These are phyloP conservation scores for Dissophora globulifera DNA, from an alignment of 192 early-diverging fungal species.

Conservation along the genomic window DNA sequence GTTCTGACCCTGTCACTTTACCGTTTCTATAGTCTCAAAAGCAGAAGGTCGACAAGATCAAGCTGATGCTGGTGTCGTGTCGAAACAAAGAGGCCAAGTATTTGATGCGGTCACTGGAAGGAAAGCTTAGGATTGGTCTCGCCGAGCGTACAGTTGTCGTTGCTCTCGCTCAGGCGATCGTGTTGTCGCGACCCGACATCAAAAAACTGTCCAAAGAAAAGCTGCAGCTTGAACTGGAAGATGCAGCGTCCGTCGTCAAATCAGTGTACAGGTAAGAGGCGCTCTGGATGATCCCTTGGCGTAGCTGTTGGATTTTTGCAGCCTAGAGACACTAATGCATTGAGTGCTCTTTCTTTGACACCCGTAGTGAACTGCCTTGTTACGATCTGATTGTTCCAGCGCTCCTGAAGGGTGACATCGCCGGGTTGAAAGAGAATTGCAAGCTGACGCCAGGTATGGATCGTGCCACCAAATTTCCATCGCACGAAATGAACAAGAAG, in stretches of 20 bases:
- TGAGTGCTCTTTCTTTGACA: neutral
- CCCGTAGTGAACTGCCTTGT: constrained; percentile 88
- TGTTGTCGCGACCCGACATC: constrained; percentile 63
- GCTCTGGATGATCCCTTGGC: too few species aligned
- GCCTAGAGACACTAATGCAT: neutral
- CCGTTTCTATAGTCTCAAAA: constrained; percentile 46
- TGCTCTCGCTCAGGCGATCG: constrained; percentile 87
- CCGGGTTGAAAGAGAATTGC: constrained; percentile 76
- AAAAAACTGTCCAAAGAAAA: constrained; percentile 49
- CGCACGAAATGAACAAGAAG: too few species aligned
- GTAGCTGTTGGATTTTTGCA: too few species aligned
- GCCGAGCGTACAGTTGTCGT: constrained; percentile 93
- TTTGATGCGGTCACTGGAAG: constrained; percentile 80
- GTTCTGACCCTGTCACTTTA: neutral
- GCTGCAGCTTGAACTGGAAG: constrained; percentile 38
- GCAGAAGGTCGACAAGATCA: constrained; percentile 57
- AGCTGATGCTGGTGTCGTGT: constrained; percentile 54
- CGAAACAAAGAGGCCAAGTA: constrained; percentile 57
- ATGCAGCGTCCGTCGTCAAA: constrained; percentile 66
- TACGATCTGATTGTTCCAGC: constrained; percentile 93
- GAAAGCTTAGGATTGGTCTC: constrained; percentile 95
- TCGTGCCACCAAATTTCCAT: neutral
- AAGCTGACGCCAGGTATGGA: constrained; percentile 85
- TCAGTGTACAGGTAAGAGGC: constrained; percentile 57
- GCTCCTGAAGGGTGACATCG: constrained; percentile 80